Evolutionary conservation across 225 moss, liverwort and hornwort species (phyloP).

Genomic region (Marchantia paleacea): DNA sequence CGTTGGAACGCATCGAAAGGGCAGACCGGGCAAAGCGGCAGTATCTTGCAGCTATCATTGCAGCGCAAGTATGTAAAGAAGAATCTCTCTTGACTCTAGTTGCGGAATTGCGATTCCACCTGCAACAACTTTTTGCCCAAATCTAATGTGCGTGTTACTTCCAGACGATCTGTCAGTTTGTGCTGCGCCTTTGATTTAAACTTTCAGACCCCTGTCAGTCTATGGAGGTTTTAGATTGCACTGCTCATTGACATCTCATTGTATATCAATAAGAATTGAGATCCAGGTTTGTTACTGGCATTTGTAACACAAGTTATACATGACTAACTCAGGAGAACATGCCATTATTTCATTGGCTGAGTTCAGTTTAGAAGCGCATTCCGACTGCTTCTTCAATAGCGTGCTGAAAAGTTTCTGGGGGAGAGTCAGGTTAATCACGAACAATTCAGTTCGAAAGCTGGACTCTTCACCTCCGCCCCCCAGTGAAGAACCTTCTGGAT

Average conservation of each 20-base stretch:
- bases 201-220: not conserved
- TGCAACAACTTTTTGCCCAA: slow-evolving; percentile 2
- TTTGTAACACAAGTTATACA: not conserved
- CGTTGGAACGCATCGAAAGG: not conserved
- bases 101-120: slow-evolving; percentile 11
- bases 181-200: not conserved
- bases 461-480: too few species aligned
- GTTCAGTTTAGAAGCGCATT: too few species aligned
- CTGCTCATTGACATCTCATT: not conserved
- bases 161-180: not conserved
- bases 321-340: not conserved
- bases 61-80: slow-evolving; percentile 20
- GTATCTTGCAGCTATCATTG: slow-evolving; percentile 19
- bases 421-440: too few species aligned
- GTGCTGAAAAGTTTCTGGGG: too few species aligned
- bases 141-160: not conserved
- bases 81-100: slow-evolving; percentile 20
- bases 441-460: too few species aligned
- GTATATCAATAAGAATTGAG: not conserved
- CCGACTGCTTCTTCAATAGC: too few species aligned
- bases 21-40: slow-evolving; percentile 15
- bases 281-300: not conserved
- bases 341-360: not conserved
- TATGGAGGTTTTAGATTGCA: not conserved
- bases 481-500: too few species aligned